phyloP scores from a whole-genome alignment of 176 grass and related monocot genomes.

The Phyllostachys edulis region DNA sequence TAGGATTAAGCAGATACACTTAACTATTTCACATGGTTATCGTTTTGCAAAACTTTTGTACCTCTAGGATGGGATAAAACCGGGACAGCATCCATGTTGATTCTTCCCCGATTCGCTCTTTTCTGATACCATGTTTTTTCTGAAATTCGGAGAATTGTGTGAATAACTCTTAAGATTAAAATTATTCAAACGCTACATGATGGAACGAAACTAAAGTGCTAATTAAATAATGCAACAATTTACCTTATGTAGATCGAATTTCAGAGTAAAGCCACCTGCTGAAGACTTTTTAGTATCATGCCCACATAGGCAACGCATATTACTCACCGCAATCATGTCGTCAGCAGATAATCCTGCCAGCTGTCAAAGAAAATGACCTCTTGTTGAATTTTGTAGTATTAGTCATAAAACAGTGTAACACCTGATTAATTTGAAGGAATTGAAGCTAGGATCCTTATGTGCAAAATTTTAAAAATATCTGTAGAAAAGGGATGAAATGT shows the following conservation, averaged over 20 bases:
- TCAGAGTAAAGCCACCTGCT: slow-evolving; percentile 58
- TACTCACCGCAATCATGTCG: slow-evolving; percentile 73
- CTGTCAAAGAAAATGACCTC: slow-evolving; percentile 43
- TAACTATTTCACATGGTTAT: not conserved
- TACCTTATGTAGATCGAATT: slow-evolving; percentile 83
- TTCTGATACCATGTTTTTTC: slow-evolving; percentile 71
- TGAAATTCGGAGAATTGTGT: slow-evolving; percentile 34
- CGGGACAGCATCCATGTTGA: slow-evolving; percentile 66
- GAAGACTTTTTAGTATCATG: slow-evolving; percentile 69
- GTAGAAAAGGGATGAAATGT: not conserved
- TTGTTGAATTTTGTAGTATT: not conserved
- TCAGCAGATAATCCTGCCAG: slow-evolving; percentile 68
- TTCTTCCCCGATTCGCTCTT: slow-evolving; percentile 65
- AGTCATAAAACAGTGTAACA: not conserved
- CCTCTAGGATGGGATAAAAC: slow-evolving; percentile 93
- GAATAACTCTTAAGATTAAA: slow-evolving; percentile 3
- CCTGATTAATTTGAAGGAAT: not conserved
- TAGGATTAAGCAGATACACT: not conserved
- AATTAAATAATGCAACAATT: slow-evolving; percentile 1
- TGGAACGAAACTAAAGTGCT: not conserved
- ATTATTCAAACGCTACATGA: not conserved
- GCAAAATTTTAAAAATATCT: not conserved
- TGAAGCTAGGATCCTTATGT: not conserved
- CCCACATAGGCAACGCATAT: slow-evolving; percentile 63
- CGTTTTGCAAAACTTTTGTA: slow-evolving; percentile 18